Percentiles rank a stretch among this genome's conserved stretches.
Conservation (phyloP, 148 eudicot genomes). For the Rhododendron williamsianum region DNA sequence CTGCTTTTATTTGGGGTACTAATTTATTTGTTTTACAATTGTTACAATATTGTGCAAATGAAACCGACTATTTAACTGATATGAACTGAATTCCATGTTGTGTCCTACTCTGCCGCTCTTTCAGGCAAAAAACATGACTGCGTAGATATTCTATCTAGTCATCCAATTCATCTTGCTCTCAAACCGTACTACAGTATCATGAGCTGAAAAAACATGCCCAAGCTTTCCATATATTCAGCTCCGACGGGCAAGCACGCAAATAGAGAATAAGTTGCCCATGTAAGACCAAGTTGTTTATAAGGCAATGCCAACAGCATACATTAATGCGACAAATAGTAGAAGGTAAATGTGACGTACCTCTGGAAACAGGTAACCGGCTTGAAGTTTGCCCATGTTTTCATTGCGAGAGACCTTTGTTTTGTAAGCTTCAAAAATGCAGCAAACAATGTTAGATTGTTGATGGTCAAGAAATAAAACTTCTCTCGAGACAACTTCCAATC, state of each 20-base stretch:
- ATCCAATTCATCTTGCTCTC: background rate
- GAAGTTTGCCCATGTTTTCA: slow-evolving; percentile 58
- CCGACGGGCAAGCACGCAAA: background rate
- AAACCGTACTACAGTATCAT: background rate
- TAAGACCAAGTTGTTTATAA: background rate
- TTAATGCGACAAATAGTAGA: background rate
- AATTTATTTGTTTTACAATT: background rate
- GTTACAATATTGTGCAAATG: background rate
- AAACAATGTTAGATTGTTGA: background rate
- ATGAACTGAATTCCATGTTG: background rate
- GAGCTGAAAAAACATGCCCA: background rate
- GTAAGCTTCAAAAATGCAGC: slow-evolving; percentile 42
- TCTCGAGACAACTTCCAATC: background rate
- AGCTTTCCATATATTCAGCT: background rate
- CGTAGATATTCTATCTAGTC: no score
- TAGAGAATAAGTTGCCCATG: background rate
- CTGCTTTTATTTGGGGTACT: background rate
- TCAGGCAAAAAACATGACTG: background rate
- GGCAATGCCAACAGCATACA: background rate
- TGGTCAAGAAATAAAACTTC: background rate
- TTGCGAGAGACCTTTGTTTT: slow-evolving; percentile 63
- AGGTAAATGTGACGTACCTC: slow-evolving; percentile 33
- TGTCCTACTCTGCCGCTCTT: background rate
- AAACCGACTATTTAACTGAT: background rate
- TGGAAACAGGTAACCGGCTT: slow-evolving; percentile 62